A percentile compares a stretch with the other conserved stretches of the same genome.
These are phyloP conservation scores for Eimeria sp. DNA, from an alignment of 169 alveolate species.

Conservation along the genomic window DNA sequence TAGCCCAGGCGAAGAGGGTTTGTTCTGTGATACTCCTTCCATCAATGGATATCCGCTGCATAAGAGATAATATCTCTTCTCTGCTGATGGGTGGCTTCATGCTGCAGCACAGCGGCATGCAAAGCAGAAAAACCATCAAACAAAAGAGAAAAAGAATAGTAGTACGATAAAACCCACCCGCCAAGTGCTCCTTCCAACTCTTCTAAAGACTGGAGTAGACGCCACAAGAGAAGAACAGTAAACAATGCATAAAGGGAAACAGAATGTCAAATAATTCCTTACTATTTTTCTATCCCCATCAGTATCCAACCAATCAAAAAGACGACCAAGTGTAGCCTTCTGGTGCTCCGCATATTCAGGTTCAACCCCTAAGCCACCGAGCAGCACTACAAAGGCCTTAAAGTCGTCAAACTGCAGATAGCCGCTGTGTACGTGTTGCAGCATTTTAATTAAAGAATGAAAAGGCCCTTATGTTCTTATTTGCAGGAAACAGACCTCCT, in stretches of 20 bases:
- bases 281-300: constrained; percentile 73
- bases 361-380: constrained; percentile 55
- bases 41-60: constrained; percentile 11
- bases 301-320: constrained; percentile 45
- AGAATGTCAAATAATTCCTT: not conserved
- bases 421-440: constrained; percentile 41
- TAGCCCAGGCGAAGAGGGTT: constrained; percentile 33
- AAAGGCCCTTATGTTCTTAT: not conserved
- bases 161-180: not conserved
- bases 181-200: constrained; percentile 46
- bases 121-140: not conserved
- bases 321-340: not conserved
- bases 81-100: constrained; percentile 30
- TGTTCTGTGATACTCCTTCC: not conserved
- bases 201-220: not conserved
- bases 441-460: not conserved
- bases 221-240: not conserved
- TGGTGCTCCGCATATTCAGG: constrained; percentile 38
- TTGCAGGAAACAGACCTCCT: constrained; percentile 15
- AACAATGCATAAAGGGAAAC: not conserved
- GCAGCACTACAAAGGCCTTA: constrained; percentile 64
- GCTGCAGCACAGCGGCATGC: not conserved
- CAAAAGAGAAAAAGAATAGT: not conserved
- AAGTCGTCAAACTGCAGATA: constrained; percentile 70
- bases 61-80: not conserved